These are phyloP conservation scores for Phytophthora pisi DNA, from an alignment of 352 stramenopile species.

Conservation along the genomic window DNA sequence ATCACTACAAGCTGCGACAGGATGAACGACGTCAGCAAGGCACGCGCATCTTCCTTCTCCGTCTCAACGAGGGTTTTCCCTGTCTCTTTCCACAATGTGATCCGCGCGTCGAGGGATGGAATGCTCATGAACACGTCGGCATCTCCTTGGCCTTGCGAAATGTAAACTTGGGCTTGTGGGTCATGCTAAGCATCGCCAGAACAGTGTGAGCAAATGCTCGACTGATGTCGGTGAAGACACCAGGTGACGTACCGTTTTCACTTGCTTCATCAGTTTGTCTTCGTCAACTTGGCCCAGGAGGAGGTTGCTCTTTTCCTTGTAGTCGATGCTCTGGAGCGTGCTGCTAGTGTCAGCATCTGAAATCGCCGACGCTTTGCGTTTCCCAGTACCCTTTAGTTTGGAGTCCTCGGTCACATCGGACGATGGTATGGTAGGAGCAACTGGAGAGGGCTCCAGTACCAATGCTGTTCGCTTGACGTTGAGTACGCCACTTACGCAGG, in stretches of 20 bases:
- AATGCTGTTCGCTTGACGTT: constrained; percentile 64
- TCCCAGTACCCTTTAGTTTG: constrained; percentile 34
- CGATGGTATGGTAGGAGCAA: not conserved
- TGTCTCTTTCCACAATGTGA: constrained; percentile 80
- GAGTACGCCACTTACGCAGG: constrained; percentile 63
- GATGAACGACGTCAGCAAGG: constrained; percentile 62
- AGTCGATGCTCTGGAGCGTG: constrained; percentile 51
- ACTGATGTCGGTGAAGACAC: not conserved
- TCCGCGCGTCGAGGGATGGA: constrained; percentile 68
- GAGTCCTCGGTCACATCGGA: constrained; percentile 19
- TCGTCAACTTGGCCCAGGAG: constrained; percentile 79
- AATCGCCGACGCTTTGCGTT: constrained; percentile 32
- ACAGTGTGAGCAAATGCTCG: no score
- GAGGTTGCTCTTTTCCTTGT: constrained; percentile 62
- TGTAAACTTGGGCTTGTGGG: constrained; percentile 69
- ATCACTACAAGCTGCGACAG: constrained; percentile 58
- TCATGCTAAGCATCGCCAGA: constrained; percentile 51
- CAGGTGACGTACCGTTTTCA: constrained; percentile 61
- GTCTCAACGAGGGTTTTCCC: constrained; percentile 84
- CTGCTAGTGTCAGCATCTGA: constrained; percentile 21
- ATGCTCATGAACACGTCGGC: constrained; percentile 86
- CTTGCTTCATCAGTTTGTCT: constrained; percentile 76
- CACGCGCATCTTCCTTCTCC: constrained; percentile 72
- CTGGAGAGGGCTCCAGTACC: constrained; percentile 48
- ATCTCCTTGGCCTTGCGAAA: constrained; percentile 79